These are phyloP conservation scores for Glarea lozoyensis DNA, from an alignment of 495 filamentous ascomycete species.

Conservation along the genomic window DNA sequence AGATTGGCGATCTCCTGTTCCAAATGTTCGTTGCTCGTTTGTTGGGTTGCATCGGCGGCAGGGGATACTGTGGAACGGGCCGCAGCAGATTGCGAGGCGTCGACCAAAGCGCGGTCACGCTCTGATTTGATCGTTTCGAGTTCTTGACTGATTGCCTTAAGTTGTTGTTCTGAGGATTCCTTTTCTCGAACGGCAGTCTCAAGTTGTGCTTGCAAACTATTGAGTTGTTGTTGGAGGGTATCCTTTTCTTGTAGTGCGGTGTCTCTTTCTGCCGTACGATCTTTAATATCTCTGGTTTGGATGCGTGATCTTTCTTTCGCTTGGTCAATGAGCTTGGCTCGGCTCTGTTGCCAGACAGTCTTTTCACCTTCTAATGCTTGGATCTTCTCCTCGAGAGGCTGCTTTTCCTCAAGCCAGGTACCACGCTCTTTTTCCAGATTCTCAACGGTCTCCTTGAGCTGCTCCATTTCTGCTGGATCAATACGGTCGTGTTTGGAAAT, in stretches of 20 bases:
- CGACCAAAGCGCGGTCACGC: conserved; percentile 10
- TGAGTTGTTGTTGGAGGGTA: conserved; percentile 27
- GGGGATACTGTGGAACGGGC: conserved; percentile 9
- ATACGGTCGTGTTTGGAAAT: conserved; percentile 92
- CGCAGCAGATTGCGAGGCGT: conserved; percentile 1
- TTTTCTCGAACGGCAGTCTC: conserved; percentile 20
- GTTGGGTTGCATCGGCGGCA: conserved; percentile 4
- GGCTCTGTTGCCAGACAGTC: conserved; percentile 29
- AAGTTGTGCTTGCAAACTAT: conserved; percentile 26
- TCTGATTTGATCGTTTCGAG: conserved; percentile 17
- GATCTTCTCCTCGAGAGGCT: conserved; percentile 48
- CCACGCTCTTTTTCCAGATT: conserved; percentile 65
- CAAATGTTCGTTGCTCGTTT: conserved; percentile 5
- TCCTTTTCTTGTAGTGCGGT: conserved; percentile 27
- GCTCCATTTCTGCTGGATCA: conserved; percentile 85
- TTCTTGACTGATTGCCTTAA: conserved; percentile 13
- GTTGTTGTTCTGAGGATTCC: conserved; percentile 13
- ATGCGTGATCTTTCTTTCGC: conserved; percentile 38
- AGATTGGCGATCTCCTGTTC: conserved; percentile 21
- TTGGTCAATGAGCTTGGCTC: conserved; percentile 33
- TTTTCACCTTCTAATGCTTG: conserved; percentile 39
- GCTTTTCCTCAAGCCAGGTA: conserved; percentile 47
- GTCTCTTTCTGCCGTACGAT: conserved; percentile 26
- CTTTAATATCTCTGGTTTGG: conserved; percentile 32
- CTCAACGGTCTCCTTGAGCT: conserved; percentile 58